Base-by-base conservation (phyloP, 2,329 filamentous ascomycete genomes). In the Epichloe sp. region DNA sequence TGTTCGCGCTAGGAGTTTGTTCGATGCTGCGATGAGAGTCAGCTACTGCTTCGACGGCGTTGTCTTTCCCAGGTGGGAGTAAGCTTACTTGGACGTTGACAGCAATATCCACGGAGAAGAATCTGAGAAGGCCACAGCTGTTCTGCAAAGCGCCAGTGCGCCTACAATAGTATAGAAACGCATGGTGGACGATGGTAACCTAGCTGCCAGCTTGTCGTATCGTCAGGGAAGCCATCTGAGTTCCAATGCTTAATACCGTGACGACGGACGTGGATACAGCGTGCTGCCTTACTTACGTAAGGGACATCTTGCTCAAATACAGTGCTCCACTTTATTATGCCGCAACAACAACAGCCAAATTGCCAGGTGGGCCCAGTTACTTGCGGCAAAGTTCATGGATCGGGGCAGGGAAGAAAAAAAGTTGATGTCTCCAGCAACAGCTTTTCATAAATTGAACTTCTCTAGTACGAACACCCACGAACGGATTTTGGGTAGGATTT, bases 101-200 rank as follows among this genome's bases (percentile, higher is more conserved):
- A 94, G 84, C 58, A 96, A 72, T 64, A 95, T 78, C 68, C 95
- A 93, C 17, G 93, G 91, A 50, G 88, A 90, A 2, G 90, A 88
- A 68, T 95, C 85, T 56, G 80, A 82, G 66, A 95, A 93, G 26
- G 88, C 90, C 55, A 80, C 72, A 44, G 76, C 81, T 23, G 75
- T 74, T 54, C 78, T 75, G 58, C 78, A 74, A 60, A 79, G 68
- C 57, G 75, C 75, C 62, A 79, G 68, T 48, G 78, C 63, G 58
- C 74, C 66, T 54, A 72, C 67, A 62, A 76, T 62, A 63, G 70
- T 64, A 51, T 74, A 75, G 61, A 75, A 62, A 72, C 75, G 78
- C 80, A 83, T 83, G 56, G 59, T 55, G 56, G 57, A 55, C 50
- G 37, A 48, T 38, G 42, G 17, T 21, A 35, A 37, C 23, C 26